Percentiles rank a stretch among this genome's conserved stretches.
phyloP scores from a whole-genome alignment of 2,329 filamentous ascomycete genomes.

The Diaporthe caulivora region DNA sequence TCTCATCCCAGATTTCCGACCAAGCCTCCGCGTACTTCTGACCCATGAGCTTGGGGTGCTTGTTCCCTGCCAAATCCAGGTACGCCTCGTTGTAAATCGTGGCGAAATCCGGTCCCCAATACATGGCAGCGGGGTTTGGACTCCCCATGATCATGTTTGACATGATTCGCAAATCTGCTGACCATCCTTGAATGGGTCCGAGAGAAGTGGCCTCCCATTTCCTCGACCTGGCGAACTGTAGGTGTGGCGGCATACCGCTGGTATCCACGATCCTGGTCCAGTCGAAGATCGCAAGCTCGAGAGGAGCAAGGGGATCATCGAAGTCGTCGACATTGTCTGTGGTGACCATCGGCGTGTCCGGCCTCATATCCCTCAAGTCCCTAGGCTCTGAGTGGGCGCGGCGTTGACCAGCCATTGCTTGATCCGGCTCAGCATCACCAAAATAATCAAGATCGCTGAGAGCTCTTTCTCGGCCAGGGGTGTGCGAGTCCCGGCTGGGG shows the following conservation, averaged over 20 bases:
- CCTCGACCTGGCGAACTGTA: conserved; percentile 77
- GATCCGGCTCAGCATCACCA: conserved; percentile 47
- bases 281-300: conserved; percentile 73
- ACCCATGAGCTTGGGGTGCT: conserved; percentile 83
- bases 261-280: conserved; percentile 76
- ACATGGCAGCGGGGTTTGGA: conserved; percentile 81
- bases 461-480: conserved; percentile 45
- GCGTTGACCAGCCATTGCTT: neutral
- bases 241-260: conserved; percentile 72
- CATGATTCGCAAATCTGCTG: conserved; percentile 79
- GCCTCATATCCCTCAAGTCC: conserved; percentile 41
- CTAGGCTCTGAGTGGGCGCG: conserved; percentile 45
- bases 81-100: conserved; percentile 82
- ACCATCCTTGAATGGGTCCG: conserved; percentile 82
- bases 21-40: conserved; percentile 76
- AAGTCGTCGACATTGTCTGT: neutral
- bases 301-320: conserved; percentile 39
- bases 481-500: conserved; percentile 49
- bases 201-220: conserved; percentile 82
- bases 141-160: conserved; percentile 86
- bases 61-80: conserved; percentile 69
- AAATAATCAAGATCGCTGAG: conserved; percentile 58
- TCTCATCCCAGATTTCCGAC: conserved; percentile 80
- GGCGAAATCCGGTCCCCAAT: conserved; percentile 76
- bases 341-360: conserved; percentile 41